Evolutionary conservation across 1,284 basidiomycete genomes (phyloP).

Genomic region (Leccinum fuscescens): DNA sequence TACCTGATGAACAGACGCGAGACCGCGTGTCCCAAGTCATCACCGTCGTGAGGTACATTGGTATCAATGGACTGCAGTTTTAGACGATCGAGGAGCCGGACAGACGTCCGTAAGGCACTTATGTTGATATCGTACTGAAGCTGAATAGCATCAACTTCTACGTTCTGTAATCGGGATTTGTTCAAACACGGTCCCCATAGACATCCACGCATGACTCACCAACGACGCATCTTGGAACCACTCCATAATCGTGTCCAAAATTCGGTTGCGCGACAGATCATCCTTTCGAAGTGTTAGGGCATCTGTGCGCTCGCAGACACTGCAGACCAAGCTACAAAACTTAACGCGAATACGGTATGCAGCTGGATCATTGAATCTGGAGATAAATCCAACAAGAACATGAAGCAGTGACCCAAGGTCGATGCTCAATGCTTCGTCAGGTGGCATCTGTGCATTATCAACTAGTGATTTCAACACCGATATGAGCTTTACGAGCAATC

Average conservation of each 20-base stretch:
- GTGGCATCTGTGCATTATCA: constrained; percentile 63
- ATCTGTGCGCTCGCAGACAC: constrained; percentile 61
- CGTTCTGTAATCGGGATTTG: constrained; percentile 17
- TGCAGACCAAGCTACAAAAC: constrained; percentile 74
- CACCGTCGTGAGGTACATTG: constrained; percentile 49
- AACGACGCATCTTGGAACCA: constrained; percentile 62
- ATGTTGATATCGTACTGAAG: constrained; percentile 67
- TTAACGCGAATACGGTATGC: constrained; percentile 69
- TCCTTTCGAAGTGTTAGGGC: constrained; percentile 67
- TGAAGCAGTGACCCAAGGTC: constrained; percentile 70
- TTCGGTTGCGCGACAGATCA: constrained; percentile 60
- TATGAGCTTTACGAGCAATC: constrained; percentile 52
- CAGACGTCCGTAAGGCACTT: constrained; percentile 67
- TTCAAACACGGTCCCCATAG: constrained; percentile 6
- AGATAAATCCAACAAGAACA: constrained; percentile 65
- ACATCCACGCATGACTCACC: constrained; percentile 37
- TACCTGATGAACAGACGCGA: constrained; percentile 80
- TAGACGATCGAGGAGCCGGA: constrained; percentile 75
- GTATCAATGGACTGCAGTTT: constrained; percentile 64
- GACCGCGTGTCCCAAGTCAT: constrained; percentile 67
- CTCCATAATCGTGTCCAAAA: constrained; percentile 72
- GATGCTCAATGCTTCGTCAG: constrained; percentile 63
- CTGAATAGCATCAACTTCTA: constrained; percentile 33
- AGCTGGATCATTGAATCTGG: constrained; percentile 54
- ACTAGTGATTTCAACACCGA: constrained; percentile 73